Evolutionary conservation across 2,329 filamentous ascomycete species (phyloP).

Genomic region (Phaeoacremonium minimum): DNA sequence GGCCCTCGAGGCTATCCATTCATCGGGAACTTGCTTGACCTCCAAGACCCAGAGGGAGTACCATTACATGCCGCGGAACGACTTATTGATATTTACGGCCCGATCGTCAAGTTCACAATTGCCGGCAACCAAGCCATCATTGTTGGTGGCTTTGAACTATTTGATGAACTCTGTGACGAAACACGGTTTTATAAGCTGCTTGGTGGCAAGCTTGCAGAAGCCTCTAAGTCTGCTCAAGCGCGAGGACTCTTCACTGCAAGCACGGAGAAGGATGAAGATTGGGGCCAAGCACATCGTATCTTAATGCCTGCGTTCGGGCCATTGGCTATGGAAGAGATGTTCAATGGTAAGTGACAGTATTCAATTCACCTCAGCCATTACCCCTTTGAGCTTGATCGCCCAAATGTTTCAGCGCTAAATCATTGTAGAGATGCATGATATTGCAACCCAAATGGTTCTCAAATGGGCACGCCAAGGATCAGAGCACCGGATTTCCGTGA

Average conservation of each 20-base stretch:
- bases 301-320: conserved; percentile 12
- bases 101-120: conserved; percentile 12
- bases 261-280: conserved; percentile 13
- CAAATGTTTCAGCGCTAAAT: conserved; percentile 7
- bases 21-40: too few relatives aligned
- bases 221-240: conserved; percentile 8
- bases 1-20: too few relatives aligned
- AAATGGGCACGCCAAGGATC: conserved; percentile 13
- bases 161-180: conserved; percentile 24
- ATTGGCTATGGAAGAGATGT: conserved; percentile 4
- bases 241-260: conserved; percentile 11
- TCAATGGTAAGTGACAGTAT: too few relatives aligned
- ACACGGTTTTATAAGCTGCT: conserved; percentile 10
- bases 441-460: conserved; percentile 12
- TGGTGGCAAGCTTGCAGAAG: conserved; percentile 8
- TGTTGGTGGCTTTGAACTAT: conserved; percentile 40
- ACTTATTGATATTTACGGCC: conserved; percentile 13
- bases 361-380: background rate
- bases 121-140: conserved; percentile 32
- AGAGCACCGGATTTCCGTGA: conserved; percentile 8
- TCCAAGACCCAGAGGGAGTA: too few relatives aligned
- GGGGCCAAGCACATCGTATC: conserved; percentile 11
- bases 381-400: background rate
- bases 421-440: conserved; percentile 12
- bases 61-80: too few relatives aligned